Percentiles rank a stretch among this genome's conserved stretches.
phyloP scores from a whole-genome alignment of 2,329 filamentous ascomycete genomes.

The Coleophoma eucalyptorum region DNA sequence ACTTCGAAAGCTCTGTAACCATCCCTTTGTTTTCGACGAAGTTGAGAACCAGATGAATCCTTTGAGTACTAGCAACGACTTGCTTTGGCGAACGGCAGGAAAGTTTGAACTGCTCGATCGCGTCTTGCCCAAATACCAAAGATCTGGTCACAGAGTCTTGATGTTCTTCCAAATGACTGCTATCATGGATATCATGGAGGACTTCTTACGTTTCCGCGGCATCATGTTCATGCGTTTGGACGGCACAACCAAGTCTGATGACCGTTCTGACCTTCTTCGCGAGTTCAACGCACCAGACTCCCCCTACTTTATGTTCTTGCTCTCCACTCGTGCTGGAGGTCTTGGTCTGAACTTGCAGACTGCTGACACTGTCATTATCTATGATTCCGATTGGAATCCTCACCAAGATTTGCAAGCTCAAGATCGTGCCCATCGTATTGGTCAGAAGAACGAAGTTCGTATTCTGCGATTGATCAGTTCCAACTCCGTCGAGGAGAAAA shows the following conservation, averaged over 20 bases:
- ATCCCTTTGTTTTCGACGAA: slow-evolving; percentile 97
- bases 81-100: slow-evolving; percentile 91
- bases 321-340: slow-evolving; percentile 98
- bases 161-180: slow-evolving; percentile 99
- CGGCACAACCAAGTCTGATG: slow-evolving; percentile 95
- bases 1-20: slow-evolving; percentile 95
- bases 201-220: slow-evolving; percentile 82
- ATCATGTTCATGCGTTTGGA: slow-evolving; percentile 89
- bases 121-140: slow-evolving; percentile 88
- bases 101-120: slow-evolving; percentile 97
- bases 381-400: slow-evolving; percentile 99
- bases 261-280: slow-evolving; percentile 85
- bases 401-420: slow-evolving; percentile 98
- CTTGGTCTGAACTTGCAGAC: slow-evolving; percentile 96
- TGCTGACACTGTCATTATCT: slow-evolving; percentile 98
- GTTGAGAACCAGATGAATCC: slow-evolving; percentile 99
- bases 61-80: slow-evolving; percentile 79
- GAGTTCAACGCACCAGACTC: slow-evolving; percentile 88
- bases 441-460: slow-evolving; percentile 98
- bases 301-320: slow-evolving; percentile 93
- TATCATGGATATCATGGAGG: slow-evolving; percentile 99
- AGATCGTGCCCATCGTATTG: slow-evolving; percentile 99
- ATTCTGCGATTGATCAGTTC: slow-evolving; percentile 94
- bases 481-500: slow-evolving; percentile 98
- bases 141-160: slow-evolving; percentile 87